phyloP scores from a whole-genome alignment of 73 alveolate genomes.

The Paraurostyla sp. region DNA sequence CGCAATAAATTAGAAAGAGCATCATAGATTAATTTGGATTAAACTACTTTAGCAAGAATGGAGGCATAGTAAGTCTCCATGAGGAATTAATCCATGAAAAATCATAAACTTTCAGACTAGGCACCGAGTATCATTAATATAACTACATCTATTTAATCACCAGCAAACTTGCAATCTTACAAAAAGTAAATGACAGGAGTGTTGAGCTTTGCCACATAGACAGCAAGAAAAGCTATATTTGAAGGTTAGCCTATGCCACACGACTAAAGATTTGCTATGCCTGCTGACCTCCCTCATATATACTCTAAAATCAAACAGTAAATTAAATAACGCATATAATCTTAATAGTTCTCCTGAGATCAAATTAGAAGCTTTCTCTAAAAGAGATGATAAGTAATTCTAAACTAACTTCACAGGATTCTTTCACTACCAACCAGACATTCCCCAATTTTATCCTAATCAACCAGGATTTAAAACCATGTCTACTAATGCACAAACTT shows the following conservation, averaged over 20 bases:
- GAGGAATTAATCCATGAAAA: no score
- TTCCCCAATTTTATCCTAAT: neutral
- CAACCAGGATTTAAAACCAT: neutral
- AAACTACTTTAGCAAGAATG: no score
- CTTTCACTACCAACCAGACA: neutral
- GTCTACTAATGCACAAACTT: no score
- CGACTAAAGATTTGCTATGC: neutral
- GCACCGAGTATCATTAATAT: no score
- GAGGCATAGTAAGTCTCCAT: no score
- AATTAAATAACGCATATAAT: neutral
- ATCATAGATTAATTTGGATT: no score
- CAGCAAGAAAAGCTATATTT: conserved; percentile 2
- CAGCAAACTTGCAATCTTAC: neutral
- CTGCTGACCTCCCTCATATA: neutral
- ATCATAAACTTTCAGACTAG: no score
- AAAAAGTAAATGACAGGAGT: neutral
- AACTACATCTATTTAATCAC: no score
- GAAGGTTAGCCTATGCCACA: neutral
- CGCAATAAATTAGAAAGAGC: no score
- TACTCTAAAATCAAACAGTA: conserved; percentile 4
- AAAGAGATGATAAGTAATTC: neutral
- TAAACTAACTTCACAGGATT: conserved; percentile 14
- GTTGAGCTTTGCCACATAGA: neutral
- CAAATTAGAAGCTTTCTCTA: neutral
- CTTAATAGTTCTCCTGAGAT: neutral